phyloP scores from a whole-genome alignment of 257 asterid species.

The Petunia axillaris region DNA sequence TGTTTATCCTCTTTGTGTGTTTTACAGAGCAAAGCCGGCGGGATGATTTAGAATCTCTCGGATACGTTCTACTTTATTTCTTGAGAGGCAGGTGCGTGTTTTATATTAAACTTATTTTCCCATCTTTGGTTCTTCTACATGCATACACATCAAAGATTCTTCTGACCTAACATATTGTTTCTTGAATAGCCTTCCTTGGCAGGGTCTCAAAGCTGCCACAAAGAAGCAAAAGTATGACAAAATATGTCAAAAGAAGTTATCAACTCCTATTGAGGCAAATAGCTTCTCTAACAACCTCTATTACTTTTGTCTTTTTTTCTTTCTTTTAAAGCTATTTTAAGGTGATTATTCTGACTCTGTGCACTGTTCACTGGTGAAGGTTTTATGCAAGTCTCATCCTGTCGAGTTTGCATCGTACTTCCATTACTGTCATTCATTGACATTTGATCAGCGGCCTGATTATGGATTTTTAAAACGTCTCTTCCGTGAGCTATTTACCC shows the following conservation, averaged over 20 bases:
- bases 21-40: constrained; percentile 92
- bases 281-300: constrained; percentile 3
- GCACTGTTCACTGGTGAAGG: constrained; percentile 45
- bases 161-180: constrained; percentile 27
- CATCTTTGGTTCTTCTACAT: not conserved
- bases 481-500: constrained; percentile 83
- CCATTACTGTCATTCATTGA: constrained; percentile 93
- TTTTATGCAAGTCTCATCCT: constrained; percentile 92
- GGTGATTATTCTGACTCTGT: constrained; percentile 18
- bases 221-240: constrained; percentile 98
- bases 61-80: constrained; percentile 91
- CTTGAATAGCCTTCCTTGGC: constrained; percentile 92
- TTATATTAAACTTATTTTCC: not conserved
- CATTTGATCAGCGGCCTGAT: constrained; percentile 95
- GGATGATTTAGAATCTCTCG: constrained; percentile 95
- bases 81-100: constrained; percentile 84
- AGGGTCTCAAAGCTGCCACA: constrained; percentile 96
- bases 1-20: constrained; percentile 23
- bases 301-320: constrained; percentile 23
- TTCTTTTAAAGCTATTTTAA: not conserved
- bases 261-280: constrained; percentile 93
- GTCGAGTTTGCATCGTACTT: constrained; percentile 94
- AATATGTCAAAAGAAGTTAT: constrained; percentile 88
- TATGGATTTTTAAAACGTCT: constrained; percentile 93
- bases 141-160: not conserved